Percentiles rank a stretch among this genome's conserved stretches.
Evolutionary conservation across 345 rosid genomes (phyloP).

Genomic region (Eucalyptus tenuipes): DNA sequence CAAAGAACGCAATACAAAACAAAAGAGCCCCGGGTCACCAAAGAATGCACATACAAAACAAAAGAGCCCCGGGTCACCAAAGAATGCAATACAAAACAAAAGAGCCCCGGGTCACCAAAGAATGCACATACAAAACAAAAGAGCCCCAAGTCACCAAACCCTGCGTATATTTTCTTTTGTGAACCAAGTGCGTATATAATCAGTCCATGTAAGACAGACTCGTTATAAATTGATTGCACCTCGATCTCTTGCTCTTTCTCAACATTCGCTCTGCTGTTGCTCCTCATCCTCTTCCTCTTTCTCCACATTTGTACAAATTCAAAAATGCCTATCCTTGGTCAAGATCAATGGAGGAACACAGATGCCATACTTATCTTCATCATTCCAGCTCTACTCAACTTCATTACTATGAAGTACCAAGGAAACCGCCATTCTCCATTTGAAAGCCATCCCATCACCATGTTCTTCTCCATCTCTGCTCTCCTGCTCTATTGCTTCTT

Average conservation of each 20-base stretch:
- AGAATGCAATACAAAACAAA: rapidly evolving
- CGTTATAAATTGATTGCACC: neutral
- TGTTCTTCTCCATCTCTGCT: neutral
- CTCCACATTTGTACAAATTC: neutral
- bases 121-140: too few relatives aligned
- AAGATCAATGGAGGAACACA: neutral
- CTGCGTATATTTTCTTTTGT: too few relatives aligned
- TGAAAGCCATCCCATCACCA: neutral
- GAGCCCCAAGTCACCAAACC: too few relatives aligned
- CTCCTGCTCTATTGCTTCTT: neutral
- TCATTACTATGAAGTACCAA: neutral
- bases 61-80: too few relatives aligned
- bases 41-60: too few relatives aligned
- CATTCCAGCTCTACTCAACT: neutral
- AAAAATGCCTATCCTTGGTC: neutral
- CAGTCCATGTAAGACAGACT: neutral
- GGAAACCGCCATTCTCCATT: neutral
- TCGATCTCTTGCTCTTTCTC: neutral
- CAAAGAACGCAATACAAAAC: too few relatives aligned
- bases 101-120: too few relatives aligned
- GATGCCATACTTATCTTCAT: neutral
- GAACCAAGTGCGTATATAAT: too few relatives aligned
- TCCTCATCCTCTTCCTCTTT: neutral
- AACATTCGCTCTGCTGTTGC: neutral
- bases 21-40: too few relatives aligned